Conservation (phyloP, 1,139 yeast genomes). For the Scheffersomyces insectosa region DNA sequence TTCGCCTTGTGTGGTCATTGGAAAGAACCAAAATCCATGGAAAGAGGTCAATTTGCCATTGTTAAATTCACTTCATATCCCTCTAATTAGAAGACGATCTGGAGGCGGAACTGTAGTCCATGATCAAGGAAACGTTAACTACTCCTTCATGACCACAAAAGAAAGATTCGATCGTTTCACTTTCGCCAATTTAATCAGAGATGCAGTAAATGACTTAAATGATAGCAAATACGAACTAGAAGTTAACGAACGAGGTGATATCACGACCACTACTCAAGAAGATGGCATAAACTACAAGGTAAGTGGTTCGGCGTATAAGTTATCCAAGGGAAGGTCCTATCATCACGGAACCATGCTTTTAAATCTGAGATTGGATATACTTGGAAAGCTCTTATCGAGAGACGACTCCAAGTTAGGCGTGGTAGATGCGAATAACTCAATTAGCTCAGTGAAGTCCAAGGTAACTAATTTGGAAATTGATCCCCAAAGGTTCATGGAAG, state of each 20-base stretch:
- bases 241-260: slow-evolving; percentile 79
- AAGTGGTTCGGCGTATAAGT: slow-evolving; percentile 89
- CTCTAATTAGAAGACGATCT: slow-evolving; percentile 73
- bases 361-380: slow-evolving; percentile 56
- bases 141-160: slow-evolving; percentile 75
- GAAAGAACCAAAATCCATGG: slow-evolving; percentile 96
- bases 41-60: slow-evolving; percentile 71
- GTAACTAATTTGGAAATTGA: slow-evolving; percentile 63
- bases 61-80: slow-evolving; percentile 56
- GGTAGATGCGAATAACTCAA: slow-evolving; percentile 59
- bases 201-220: slow-evolving; percentile 43
- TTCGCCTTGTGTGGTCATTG: slow-evolving; percentile 86
- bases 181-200: slow-evolving; percentile 57
- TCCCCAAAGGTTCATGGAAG: slow-evolving; percentile 46
- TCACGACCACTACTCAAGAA: slow-evolving; percentile 42
- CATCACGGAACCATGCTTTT: slow-evolving; percentile 98
- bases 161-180: slow-evolving; percentile 62
- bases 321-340: slow-evolving; percentile 79
- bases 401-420: slow-evolving; percentile 42
- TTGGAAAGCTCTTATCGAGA: slow-evolving; percentile 59
- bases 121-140: slow-evolving; percentile 89
- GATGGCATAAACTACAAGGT: slow-evolving; percentile 53
- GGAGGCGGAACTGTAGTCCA: slow-evolving; percentile 99
- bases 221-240: slow-evolving; percentile 27
- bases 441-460: slow-evolving; percentile 75